Conservation (phyloP, 1,284 basidiomycete genomes). For the Athelia sp. region DNA sequence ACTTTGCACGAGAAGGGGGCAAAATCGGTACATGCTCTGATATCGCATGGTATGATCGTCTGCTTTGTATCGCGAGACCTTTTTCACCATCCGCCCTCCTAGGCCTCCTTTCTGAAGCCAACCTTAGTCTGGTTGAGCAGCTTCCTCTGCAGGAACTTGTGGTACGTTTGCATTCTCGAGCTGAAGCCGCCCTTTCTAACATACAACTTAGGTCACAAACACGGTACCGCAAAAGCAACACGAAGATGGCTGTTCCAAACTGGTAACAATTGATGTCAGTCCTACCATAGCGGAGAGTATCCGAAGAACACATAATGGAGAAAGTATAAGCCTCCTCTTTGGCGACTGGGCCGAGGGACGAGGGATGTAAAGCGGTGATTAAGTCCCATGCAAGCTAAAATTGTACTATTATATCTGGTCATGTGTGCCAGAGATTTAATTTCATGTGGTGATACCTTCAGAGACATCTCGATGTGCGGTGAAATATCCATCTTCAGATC, state of each 20-base stretch:
- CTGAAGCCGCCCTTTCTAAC: conserved; percentile 2
- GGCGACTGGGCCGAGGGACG: conserved; percentile 65
- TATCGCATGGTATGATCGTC: conserved; percentile 77
- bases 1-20: conserved; percentile 89
- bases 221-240: conserved; percentile 41
- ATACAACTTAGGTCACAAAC: conserved; percentile 34
- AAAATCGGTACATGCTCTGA: conserved; percentile 81
- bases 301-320: conserved; percentile 94
- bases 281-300: conserved; percentile 95
- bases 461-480: not conserved
- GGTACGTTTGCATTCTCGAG: conserved; percentile 43
- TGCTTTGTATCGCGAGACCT: conserved; percentile 4
- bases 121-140: conserved; percentile 71
- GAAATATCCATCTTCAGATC: no score
- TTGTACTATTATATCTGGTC: no score
- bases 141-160: conserved; percentile 86
- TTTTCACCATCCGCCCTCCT: conserved; percentile 4
- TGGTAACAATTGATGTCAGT: conserved; percentile 81
- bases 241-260: conserved; percentile 50
- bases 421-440: not conserved
- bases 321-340: conserved; percentile 82
- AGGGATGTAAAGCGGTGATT: conserved; percentile 8
- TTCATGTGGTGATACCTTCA: not conserved
- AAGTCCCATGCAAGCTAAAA: no score
- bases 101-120: conserved; percentile 86